phyloP scores from a whole-genome alignment of 352 stramenopile genomes.

The Phytopythium delawarense region DNA sequence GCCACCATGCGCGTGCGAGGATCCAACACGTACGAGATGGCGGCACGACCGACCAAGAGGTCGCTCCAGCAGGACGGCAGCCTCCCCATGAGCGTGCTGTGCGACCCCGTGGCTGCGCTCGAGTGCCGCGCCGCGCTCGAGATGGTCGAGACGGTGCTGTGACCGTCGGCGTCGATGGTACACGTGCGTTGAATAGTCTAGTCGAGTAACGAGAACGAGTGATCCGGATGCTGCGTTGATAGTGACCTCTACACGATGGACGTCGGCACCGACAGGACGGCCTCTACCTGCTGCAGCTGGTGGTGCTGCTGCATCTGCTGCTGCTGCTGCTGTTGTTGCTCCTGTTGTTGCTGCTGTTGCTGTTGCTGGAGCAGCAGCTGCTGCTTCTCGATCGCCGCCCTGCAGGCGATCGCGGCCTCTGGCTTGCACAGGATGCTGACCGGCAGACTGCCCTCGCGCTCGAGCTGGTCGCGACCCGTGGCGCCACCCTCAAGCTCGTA shows the following conservation, averaged over 20 bases:
- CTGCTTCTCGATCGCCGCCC: conserved; percentile 6
- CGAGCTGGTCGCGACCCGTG: conserved; percentile 24
- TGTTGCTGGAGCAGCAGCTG: conserved; percentile 4
- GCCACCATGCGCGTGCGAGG: conserved; percentile 26
- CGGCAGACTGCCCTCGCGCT: conserved; percentile 32
- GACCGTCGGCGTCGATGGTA: not conserved
- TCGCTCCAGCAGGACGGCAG: conserved; percentile 31
- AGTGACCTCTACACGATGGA: not conserved
- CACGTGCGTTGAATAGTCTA: not conserved
- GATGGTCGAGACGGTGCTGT: not conserved
- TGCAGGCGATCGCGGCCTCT: conserved; percentile 24
- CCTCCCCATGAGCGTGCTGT: conserved; percentile 32
- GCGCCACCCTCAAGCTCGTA: conserved; percentile 24
- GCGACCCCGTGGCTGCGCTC: conserved; percentile 20
- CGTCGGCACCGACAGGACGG: not conserved
- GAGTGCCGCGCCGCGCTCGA: conserved; percentile 21
- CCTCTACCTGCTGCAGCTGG: not conserved
- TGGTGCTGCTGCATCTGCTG: not conserved
- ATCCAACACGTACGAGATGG: conserved; percentile 28
- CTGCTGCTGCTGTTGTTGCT: not conserved
- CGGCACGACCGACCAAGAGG: conserved; percentile 22
- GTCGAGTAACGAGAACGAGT: not conserved
- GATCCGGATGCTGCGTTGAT: not conserved
- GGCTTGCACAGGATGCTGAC: conserved; percentile 33
- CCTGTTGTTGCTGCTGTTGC: conserved; percentile 1